Evolutionary conservation across 129 eudicot genomes (phyloP).

Genomic region (Arctium minus): DNA sequence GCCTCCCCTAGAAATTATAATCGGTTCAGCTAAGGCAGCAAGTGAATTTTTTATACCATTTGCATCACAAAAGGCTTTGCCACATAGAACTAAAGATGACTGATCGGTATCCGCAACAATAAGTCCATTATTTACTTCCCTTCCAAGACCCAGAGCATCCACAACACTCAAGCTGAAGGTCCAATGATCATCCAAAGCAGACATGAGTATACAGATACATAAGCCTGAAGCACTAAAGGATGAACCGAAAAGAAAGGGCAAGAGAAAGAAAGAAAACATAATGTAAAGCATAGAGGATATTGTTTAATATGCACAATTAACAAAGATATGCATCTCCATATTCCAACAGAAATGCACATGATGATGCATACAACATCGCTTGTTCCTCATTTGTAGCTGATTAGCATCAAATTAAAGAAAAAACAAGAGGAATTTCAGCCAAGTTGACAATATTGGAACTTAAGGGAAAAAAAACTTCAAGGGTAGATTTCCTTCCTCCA

Average conservation of each 20-base stretch:
- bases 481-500: background rate
- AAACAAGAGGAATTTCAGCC: background rate
- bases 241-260: background rate
- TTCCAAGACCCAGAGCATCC: slow-evolving; percentile 28
- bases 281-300: background rate
- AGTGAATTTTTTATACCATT: slow-evolving; percentile 21
- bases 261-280: background rate
- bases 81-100: slow-evolving; percentile 31
- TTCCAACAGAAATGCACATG: background rate
- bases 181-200: background rate
- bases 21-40: slow-evolving; percentile 27
- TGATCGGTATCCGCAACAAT: slow-evolving; percentile 32
- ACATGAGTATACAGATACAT: background rate
- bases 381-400: background rate
- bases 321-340: background rate
- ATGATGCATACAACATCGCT: background rate
- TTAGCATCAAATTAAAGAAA: background rate
- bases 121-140: slow-evolving; percentile 23
- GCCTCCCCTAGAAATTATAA: slow-evolving; percentile 36
- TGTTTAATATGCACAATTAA: background rate
- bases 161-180: slow-evolving; percentile 25
- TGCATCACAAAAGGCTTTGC: slow-evolving; percentile 33
- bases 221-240: background rate
- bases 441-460: background rate
- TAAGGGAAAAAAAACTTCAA: background rate